Base-by-base conservation (phyloP, 2,329 filamentous ascomycete species). In the Talaromyces albobiverticillius region DNA sequence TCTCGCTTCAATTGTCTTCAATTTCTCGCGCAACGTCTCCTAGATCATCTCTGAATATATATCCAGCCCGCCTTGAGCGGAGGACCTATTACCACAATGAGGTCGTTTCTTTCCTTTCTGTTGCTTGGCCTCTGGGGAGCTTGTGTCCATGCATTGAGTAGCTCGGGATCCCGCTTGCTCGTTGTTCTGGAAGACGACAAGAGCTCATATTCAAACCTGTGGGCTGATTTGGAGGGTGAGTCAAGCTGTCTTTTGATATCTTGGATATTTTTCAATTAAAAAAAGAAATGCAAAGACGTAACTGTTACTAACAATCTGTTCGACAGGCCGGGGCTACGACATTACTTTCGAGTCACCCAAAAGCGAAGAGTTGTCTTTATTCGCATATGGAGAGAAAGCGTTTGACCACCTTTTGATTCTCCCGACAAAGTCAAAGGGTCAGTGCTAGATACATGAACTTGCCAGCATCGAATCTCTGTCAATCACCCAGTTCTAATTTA, bases 381-480 rank as follows among this genome's bases (percentile, higher is more conserved):
- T 96, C 78, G 80, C 84, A 68, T 85, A 94, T 60, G 94, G 93
- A 68, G 90, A 94, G 76, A 85, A 88, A 71, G 85, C 83, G 59
- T 97, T 92, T 74, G 93, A 97, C 75, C 93, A 99, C 74, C 77
- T 97, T 60, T 74, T 97, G 60, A 81, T 99, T 62, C 84, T 97
- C 60, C 94, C 94, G 50, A 85, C 87, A 57, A 95, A 93, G 74
- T 84, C 89, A 29, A 99, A 99, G 82, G 92, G 88, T 90, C 45
- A 62, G 46, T 50, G 36, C 46, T 18, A 29, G 42, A 22, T 51
- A 22, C 20, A 40, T 13, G 16, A 9, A 29, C n/a, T n/a, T 29
- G 10, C 26, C 26, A 10, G 26, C 26, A 29, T 29, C 26, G 26
- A 29, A 29, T 6, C 5, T 6, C 5, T 54, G 26, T 26, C 49